Conservation (phyloP, 495 filamentous ascomycete species). For the Tetracladium setigerum region DNA sequence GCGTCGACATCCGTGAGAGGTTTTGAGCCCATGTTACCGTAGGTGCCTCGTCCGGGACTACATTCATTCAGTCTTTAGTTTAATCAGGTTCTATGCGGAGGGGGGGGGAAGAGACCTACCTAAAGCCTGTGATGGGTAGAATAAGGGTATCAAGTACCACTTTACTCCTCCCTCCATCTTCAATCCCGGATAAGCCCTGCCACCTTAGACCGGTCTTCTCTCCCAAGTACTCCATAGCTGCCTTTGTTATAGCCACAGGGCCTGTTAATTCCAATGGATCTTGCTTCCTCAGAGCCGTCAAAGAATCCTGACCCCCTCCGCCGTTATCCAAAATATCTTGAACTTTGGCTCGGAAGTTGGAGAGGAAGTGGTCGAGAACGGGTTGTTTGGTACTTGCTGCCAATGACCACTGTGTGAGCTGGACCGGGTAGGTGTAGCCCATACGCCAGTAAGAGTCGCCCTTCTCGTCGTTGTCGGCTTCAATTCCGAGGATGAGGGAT, state of each 20-base stretch:
- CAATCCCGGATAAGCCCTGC: not conserved
- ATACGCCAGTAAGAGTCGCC: constrained; percentile 18
- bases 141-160: not conserved
- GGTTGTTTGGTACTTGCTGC: constrained; percentile 14
- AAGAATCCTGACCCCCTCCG: not conserved
- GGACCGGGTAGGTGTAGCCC: constrained; percentile 20
- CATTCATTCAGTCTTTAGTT: no score
- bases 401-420: constrained; percentile 20
- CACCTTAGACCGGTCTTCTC: not conserved
- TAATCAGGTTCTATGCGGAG: no score
- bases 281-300: not conserved
- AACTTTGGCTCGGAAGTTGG: constrained; percentile 2
- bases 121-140: not conserved
- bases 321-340: constrained; percentile 10
- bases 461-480: constrained; percentile 13
- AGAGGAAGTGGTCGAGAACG: constrained; percentile 11
- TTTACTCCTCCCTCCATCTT: constrained; percentile 2
- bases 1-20: no score
- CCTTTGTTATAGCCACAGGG: constrained; percentile 1
- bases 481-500: constrained; percentile 10
- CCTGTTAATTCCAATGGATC: constrained; percentile 4
- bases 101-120: no score
- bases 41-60: no score
- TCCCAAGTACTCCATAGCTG: not conserved
- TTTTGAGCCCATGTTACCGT: no score